phyloP scores from a whole-genome alignment of 2,329 filamentous ascomycete species.

The Stagonosporopsis tanaceti region DNA sequence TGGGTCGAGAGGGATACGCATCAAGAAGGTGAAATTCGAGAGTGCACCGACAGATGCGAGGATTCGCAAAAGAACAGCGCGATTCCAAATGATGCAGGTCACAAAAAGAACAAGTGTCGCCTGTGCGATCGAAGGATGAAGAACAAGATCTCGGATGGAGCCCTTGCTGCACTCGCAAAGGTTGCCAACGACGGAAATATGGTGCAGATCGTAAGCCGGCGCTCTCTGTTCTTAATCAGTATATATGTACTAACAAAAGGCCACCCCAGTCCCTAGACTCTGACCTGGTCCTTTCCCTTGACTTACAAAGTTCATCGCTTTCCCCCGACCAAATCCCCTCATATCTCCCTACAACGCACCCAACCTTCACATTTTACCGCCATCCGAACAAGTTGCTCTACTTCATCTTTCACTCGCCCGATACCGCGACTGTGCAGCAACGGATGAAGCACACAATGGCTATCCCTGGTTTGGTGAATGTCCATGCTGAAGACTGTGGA shows the following conservation, averaged over 20 bases:
- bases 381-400: slow-evolving; percentile 28
- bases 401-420: slow-evolving; percentile 40
- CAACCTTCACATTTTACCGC: slow-evolving; percentile 41
- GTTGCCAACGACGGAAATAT: slow-evolving; percentile 20
- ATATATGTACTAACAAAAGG: not conserved
- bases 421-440: slow-evolving; percentile 32
- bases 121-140: slow-evolving; percentile 46
- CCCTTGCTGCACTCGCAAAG: slow-evolving; percentile 24
- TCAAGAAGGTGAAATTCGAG: not conserved
- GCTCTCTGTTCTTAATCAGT: too few relatives aligned
- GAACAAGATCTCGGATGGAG: slow-evolving; percentile 33
- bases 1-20: slow-evolving; percentile 34
- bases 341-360: slow-evolving; percentile 23
- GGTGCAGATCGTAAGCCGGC: slow-evolving; percentile 33
- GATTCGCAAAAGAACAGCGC: not conserved
- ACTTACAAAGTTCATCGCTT: slow-evolving; percentile 10
- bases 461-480: slow-evolving; percentile 36
- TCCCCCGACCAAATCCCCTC: slow-evolving; percentile 10
- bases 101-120: slow-evolving; percentile 39
- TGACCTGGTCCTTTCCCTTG: slow-evolving; percentile 26
- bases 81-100: slow-evolving; percentile 23
- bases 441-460: slow-evolving; percentile 44
- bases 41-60: not conserved
- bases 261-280: slow-evolving; percentile 25
- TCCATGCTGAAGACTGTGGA: slow-evolving; percentile 35